Percentiles rank a stretch among this genome's conserved stretches.
Conservation (phyloP, 1,139 yeast genomes). For the Blastobotrys illinoisensis region DNA sequence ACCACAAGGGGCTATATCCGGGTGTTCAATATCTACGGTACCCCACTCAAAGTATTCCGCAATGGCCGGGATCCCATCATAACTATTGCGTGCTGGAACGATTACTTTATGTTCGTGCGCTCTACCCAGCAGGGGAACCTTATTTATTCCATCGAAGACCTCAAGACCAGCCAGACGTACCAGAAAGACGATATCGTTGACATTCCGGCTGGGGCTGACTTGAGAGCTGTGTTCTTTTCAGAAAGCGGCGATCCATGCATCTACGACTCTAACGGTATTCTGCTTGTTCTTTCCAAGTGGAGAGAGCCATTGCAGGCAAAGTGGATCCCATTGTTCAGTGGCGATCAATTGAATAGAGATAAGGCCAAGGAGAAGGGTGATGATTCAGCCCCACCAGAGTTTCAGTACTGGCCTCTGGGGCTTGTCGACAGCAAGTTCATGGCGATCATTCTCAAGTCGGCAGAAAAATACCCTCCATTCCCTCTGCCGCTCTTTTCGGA, state of each 20-base stretch:
- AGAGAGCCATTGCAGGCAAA: conserved; percentile 63
- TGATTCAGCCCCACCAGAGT: conserved; percentile 6
- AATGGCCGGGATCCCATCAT: conserved; percentile 47
- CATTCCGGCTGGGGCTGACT: conserved; percentile 21
- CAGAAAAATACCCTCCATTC: conserved; percentile 45
- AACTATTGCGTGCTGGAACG: conserved; percentile 47
- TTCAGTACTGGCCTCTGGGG: conserved; percentile 83
- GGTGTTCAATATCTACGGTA: conserved; percentile 50
- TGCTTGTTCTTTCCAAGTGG: conserved; percentile 73
- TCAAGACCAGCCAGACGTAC: conserved; percentile 34
- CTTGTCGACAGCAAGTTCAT: conserved; percentile 55
- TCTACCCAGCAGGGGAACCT: conserved; percentile 13
- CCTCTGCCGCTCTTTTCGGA: conserved; percentile 85
- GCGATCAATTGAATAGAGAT: conserved; percentile 23
- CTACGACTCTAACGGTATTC: conserved; percentile 69
- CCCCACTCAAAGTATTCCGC: conserved; percentile 46
- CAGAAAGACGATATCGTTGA: conserved; percentile 36
- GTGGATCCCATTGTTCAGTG: conserved; percentile 80
- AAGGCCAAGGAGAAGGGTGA: conserved; percentile 36
- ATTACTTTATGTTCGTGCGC: conserved; percentile 42
- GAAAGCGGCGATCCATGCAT: conserved; percentile 86
- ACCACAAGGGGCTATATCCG: conserved; percentile 55
- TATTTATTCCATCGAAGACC: conserved; percentile 34
- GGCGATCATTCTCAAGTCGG: conserved; percentile 69
- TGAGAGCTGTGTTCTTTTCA: conserved; percentile 67